Percentiles rank a stretch among this genome's conserved stretches.
phyloP scores from a whole-genome alignment of 148 eudicot genomes.

The Rhododendron ferrugineum region DNA sequence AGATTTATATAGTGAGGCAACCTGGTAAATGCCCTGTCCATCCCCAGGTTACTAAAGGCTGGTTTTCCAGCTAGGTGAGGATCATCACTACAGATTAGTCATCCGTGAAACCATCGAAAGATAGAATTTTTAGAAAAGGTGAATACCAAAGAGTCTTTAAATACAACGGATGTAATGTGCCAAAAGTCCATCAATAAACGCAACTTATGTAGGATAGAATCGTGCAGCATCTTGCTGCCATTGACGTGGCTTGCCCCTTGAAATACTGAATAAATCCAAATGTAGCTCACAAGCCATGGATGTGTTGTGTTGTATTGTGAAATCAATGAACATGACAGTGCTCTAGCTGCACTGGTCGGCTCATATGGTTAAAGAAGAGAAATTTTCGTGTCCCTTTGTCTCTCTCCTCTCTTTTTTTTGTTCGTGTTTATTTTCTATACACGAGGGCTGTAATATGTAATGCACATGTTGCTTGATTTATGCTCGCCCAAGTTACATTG shows the following conservation, averaged over 20 bases:
- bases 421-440: neutral
- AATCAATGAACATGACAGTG: slow-evolving; percentile 23
- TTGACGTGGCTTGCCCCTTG: neutral
- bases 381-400: neutral
- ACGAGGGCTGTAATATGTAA: neutral
- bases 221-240: neutral
- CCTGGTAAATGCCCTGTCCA: slow-evolving; percentile 51
- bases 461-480: neutral
- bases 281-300: neutral
- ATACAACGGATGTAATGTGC: neutral
- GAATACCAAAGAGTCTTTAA: neutral
- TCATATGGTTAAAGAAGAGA: neutral
- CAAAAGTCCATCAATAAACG: neutral
- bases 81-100: neutral
- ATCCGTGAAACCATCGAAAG: neutral
- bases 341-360: neutral
- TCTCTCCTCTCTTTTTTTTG: neutral
- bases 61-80: slow-evolving; percentile 14
- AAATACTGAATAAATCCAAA: neutral
- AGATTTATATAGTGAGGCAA: slow-evolving; percentile 86
- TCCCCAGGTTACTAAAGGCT: slow-evolving; percentile 19
- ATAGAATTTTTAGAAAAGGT: neutral
- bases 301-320: neutral
- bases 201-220: neutral
- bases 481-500: neutral